Evolutionary conservation across 176 grass and related monocot species (phyloP).

Genomic region (Aegilops tauschii): DNA sequence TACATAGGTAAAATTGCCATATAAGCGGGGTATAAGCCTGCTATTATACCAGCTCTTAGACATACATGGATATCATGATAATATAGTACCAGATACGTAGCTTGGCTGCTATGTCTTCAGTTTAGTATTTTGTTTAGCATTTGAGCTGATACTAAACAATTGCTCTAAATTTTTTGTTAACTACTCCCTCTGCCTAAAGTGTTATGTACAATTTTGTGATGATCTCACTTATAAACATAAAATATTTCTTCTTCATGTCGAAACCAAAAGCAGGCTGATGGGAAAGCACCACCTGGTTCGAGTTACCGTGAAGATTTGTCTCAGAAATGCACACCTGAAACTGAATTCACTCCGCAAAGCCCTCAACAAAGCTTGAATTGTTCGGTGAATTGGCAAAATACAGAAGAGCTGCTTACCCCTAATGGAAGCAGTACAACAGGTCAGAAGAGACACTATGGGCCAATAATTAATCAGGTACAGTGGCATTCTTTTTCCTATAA

Average conservation of each 20-base stretch:
- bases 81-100: not conserved
- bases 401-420: not conserved
- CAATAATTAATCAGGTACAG: too few species aligned
- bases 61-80: not conserved
- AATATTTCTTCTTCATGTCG: slow-evolving; percentile 28
- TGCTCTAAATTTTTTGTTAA: not conserved
- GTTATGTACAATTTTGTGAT: not conserved
- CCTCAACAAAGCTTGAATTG: slow-evolving; percentile 1
- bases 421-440: too few species aligned
- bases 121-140: not conserved
- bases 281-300: slow-evolving; percentile 37
- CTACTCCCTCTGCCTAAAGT: too few species aligned
- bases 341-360: slow-evolving; percentile 12
- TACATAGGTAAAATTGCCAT: too few species aligned
- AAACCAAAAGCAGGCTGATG: slow-evolving; percentile 52
- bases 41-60: not conserved
- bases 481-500: too few species aligned
- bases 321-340: slow-evolving; percentile 31
- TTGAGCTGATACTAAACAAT: not conserved
- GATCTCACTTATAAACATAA: not conserved
- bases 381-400: slow-evolving; percentile 18
- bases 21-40: too few species aligned
- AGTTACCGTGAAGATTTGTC: slow-evolving; percentile 69
- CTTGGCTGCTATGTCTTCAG: not conserved
- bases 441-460: too few species aligned